Conservation (phyloP, 305 asterid species). For the Fraxinus latifolia region DNA sequence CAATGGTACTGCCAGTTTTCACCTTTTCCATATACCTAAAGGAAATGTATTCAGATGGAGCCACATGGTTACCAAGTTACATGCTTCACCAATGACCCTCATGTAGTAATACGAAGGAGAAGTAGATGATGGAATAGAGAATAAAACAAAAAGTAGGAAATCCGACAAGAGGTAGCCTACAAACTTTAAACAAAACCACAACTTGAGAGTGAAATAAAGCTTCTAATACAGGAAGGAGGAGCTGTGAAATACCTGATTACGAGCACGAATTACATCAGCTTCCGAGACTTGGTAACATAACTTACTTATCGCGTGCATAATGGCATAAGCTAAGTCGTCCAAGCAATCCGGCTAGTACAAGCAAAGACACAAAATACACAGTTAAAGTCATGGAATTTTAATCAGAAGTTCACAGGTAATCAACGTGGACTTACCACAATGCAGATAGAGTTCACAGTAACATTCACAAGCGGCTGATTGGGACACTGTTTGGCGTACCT, state of each 20-base stretch:
- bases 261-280: conserved; percentile 86
- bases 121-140: not conserved
- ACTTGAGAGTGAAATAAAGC: not conserved
- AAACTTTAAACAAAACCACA: not conserved
- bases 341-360: conserved; percentile 74
- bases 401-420: not conserved
- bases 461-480: not conserved
- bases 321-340: conserved; percentile 82
- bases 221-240: not conserved
- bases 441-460: not conserved
- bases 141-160: not conserved
- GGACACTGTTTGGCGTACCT: not conserved
- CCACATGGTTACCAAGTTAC: not conserved
- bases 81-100: not conserved
- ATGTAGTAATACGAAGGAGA: not conserved
- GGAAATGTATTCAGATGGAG: not conserved
- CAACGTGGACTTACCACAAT: not conserved
- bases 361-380: not conserved
- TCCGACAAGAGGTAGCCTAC: not conserved
- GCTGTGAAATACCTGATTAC: conserved; percentile 65
- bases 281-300: conserved; percentile 76
- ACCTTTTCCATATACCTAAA: not conserved
- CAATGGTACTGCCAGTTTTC: not conserved
- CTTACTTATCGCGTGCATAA: conserved; percentile 74
- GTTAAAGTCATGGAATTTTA: not conserved